Evolutionary conservation across 192 early-diverging fungal genomes (phyloP).

Genomic region (Obelidium mucronatum): DNA sequence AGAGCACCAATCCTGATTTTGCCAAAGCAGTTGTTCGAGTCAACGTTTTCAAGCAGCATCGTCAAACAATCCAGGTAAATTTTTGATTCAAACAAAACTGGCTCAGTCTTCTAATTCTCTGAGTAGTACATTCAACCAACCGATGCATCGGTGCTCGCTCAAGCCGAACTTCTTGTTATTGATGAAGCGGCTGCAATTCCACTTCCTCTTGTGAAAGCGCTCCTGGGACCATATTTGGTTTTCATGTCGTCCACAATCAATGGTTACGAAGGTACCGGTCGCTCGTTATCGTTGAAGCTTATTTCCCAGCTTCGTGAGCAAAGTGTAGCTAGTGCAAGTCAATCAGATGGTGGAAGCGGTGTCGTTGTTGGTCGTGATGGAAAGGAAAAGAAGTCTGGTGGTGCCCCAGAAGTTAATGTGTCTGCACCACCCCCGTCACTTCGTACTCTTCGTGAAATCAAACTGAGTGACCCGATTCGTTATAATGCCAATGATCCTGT

Average conservation of each 20-base stretch:
- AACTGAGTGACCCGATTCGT: slow-evolving; percentile 93
- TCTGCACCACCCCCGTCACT: slow-evolving; percentile 32
- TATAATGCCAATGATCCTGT: slow-evolving; percentile 87
- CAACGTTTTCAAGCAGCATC: slow-evolving; percentile 94
- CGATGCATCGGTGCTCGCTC: slow-evolving; percentile 89
- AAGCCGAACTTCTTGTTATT: slow-evolving; percentile 97
- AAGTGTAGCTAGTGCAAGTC: slow-evolving; percentile 62
- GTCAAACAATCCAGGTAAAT: slow-evolving; percentile 90
- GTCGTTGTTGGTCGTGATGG: slow-evolving; percentile 63
- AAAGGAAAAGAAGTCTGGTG: slow-evolving; percentile 53
- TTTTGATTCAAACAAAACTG: slow-evolving; percentile 23
- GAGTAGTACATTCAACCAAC: slow-evolving; percentile 93
- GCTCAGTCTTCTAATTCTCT: slow-evolving; percentile 30
- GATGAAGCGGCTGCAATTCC: slow-evolving; percentile 99
- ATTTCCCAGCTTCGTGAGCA: slow-evolving; percentile 95
- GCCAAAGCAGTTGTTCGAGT: slow-evolving; percentile 96
- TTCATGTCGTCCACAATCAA: slow-evolving; percentile 99
- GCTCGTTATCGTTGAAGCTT: slow-evolving; percentile 94
- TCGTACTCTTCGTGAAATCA: slow-evolving; percentile 87
- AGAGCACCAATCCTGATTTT: slow-evolving; percentile 94
- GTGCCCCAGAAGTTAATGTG: slow-evolving; percentile 28
- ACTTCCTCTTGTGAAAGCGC: slow-evolving; percentile 86
- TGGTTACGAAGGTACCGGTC: slow-evolving; percentile 99
- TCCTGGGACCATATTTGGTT: slow-evolving; percentile 94
- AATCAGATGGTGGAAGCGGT: slow-evolving; percentile 23